These are phyloP conservation scores for Lunasporangiospora selenospora DNA, from an alignment of 192 early-diverging fungal genomes.

Conservation along the genomic window DNA sequence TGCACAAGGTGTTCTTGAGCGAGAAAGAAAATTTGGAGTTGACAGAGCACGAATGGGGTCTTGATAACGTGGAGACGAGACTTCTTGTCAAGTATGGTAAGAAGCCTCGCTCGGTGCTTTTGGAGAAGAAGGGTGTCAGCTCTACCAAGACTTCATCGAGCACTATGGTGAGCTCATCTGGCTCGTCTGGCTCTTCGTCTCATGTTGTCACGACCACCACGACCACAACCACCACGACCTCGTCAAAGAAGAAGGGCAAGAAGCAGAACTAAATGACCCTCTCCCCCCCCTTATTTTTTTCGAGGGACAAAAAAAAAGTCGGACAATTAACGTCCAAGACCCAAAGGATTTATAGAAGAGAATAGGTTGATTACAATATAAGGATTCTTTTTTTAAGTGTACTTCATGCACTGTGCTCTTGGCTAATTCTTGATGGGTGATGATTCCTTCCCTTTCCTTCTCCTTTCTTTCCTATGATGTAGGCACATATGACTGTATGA, in stretches of 20 bases:
- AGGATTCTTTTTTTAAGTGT: no score
- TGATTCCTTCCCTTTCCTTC: no score
- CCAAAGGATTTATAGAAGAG: no score
- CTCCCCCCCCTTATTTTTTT: no score
- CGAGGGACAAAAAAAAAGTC: no score
- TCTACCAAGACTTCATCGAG: background rate
- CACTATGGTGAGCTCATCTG: no score
- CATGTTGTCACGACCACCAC: background rate
- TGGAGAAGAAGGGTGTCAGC: slow-evolving; percentile 33
- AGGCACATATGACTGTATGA: no score
- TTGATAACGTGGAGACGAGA: slow-evolving; percentile 81
- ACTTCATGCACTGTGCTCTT: no score
- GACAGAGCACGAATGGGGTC: slow-evolving; percentile 80
- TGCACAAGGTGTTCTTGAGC: slow-evolving; percentile 84
- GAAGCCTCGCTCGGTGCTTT: slow-evolving; percentile 31
- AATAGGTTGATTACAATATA: no score
- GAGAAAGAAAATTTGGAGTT: slow-evolving; percentile 90
- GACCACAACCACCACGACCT: slow-evolving; percentile 7
- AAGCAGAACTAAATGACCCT: slow-evolving; percentile 32
- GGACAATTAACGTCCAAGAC: no score
- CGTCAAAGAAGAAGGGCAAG: slow-evolving; percentile 38
- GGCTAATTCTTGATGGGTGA: no score
- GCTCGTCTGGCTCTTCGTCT: background rate
- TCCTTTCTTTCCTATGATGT: no score
- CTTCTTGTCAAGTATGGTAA: slow-evolving; percentile 82